Base-by-base conservation (phyloP, 2,329 filamentous ascomycete genomes). In the Magnaporthiopsis poae region DNA sequence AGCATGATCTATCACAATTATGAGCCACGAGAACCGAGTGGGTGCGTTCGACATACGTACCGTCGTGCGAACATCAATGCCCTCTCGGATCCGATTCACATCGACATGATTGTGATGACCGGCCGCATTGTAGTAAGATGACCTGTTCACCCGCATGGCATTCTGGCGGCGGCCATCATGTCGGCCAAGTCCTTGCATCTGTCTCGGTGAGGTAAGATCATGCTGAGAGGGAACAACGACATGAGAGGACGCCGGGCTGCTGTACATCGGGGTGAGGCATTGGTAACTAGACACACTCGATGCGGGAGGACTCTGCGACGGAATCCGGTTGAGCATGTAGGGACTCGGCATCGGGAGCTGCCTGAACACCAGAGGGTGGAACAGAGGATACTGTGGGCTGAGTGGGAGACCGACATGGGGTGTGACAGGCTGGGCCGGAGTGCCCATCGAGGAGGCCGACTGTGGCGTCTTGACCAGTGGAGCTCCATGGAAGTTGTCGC, bases 41-140 rank as follows among this genome's bases (percentile, higher is more conserved):
- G 13, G 7, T 12, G 46, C 18, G 18, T 5, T 21, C 18, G 39
- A n/a, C 18, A 52, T 33, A 78, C 84, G 77, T 79, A 90, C 89
- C 0, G 89, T 92, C 11, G 90, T 92, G 65, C 90, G 85, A 67
- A 92, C 89, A 74, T 92, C 90, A 62, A 85, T 84, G 12, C 90
- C 90, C 21, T 86, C 81, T 25, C 81, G 79, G 70, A 88, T 88
- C n/a, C 82, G 80, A 66, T 79, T 77, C 63, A 86, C 80, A 68
- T 88, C 86, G 5, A 89, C 86, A 31, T 86, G 81, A 67, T 88
- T 89, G 71, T 88, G 85, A 68, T 86, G 82, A 36, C 80, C 80
- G 1, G 80, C 75, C 5, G 78, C 75, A 66, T 79, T 82, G 70
- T 80, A 80, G 66, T 80, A 80, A n/a, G 80, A 74, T 15, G 80